phyloP scores from a whole-genome alignment of 1,139 yeast species.

The Trichomonascaceae sp. region DNA sequence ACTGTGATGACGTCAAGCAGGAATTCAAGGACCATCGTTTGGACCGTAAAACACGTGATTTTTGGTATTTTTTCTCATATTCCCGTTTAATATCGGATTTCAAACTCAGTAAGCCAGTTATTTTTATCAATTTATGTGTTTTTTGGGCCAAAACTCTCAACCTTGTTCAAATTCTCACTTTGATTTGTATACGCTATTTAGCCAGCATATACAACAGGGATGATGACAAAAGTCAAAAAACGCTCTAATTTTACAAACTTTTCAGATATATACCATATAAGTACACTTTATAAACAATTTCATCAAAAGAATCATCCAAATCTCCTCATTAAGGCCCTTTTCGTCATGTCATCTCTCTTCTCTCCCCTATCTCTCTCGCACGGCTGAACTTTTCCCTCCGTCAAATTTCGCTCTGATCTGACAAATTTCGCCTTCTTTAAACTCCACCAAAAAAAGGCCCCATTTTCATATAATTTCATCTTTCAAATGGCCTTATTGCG shows the following conservation, averaged over 20 bases:
- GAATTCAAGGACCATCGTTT: background rate
- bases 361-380: constrained; percentile 8
- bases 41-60: background rate
- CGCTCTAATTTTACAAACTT: background rate
- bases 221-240: background rate
- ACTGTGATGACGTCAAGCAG: background rate
- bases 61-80: background rate
- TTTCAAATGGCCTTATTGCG: background rate
- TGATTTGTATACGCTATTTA: background rate
- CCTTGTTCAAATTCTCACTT: background rate
- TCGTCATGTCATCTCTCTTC: background rate
- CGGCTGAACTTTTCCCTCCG: constrained; percentile 1
- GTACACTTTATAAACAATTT: no score
- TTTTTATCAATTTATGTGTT: background rate
- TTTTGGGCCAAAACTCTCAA: background rate
- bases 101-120: no score
- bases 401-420: constrained; percentile 1
- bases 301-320: background rate
- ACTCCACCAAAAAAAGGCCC: background rate
- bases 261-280: background rate
- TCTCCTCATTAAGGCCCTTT: background rate
- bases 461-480: background rate
- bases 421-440: background rate
- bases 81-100: background rate
- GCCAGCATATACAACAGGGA: background rate